Evolutionary conservation across 1,284 basidiomycete species (phyloP), one percentile per base, ranked within the genome.

Genomic region (Schizopora paradoxa): DNA sequence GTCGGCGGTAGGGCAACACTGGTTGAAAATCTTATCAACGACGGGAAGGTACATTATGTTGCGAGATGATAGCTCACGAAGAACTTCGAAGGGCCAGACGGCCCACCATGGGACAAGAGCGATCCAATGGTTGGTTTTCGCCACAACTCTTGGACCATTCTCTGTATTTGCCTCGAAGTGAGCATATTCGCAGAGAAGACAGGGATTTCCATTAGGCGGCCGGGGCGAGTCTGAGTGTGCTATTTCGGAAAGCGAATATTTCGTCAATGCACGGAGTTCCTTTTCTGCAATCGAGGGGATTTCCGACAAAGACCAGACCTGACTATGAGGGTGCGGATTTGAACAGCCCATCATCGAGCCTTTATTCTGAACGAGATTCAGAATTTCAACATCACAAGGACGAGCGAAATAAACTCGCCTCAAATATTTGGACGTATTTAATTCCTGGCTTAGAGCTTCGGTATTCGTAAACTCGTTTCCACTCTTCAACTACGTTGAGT

Each of bases 91-190:
- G 0, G 94, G 94, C 94, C 94, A 98, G 23, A 82, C 78, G 1
- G 93, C 94, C 94, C 94, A 97, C 81, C 89, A 97, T 0, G 94
- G 94, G 0, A 97, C 91, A 4, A 97, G 61, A 0, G 85, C 91
- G 4, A 91, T 72, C 78, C 92, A 97, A 57, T 91, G 73, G 3
- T 84, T 73, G 56, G 91, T 89, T 61, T 76, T 73, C 26, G 82
- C 64, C 2, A 96, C 83, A 19, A 94, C 67, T 2, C 93, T 76
- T 38, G 72, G 66, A 4, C 71, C 65, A 8, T 61, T 57, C 0
- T 64, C 53, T 13, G 69, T 56, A 25, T 60, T 59, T 0, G 83
- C 66, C 62, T 97, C 94, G 36, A 79, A 70, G 47, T 82, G 69
- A 3, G 82, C 87, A 56, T 97, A 95, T 45, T 91, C 87, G 58